Evolutionary conservation across 2,329 filamentous ascomycete genomes (phyloP).

Genomic region (Diaporthe helianthi): DNA sequence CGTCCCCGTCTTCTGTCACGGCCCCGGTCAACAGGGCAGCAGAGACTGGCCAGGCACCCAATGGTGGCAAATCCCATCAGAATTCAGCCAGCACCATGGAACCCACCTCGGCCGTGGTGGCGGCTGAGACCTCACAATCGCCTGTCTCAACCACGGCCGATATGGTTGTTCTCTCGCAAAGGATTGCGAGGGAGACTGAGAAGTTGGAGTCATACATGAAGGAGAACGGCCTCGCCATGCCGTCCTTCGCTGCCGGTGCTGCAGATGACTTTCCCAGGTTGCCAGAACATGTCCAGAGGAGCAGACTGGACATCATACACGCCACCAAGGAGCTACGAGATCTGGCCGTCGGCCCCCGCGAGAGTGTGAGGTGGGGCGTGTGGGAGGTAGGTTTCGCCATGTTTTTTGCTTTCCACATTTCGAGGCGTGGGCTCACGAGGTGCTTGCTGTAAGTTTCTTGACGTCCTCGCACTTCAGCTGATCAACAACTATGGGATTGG

Average conservation of each 20-base stretch:
- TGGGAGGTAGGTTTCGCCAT: constrained; percentile 58
- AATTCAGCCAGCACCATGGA: background rate
- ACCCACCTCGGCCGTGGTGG: background rate
- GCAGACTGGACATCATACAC: constrained; percentile 55
- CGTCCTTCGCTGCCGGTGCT: constrained; percentile 54
- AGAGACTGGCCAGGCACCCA: background rate
- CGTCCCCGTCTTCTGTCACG: constrained; percentile 35
- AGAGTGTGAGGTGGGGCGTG: constrained; percentile 58
- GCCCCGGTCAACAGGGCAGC: constrained; percentile 33
- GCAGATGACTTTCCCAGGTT: constrained; percentile 55
- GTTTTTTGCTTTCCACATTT: background rate
- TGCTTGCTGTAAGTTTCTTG: constrained; percentile 52
- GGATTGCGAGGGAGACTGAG: constrained; percentile 56
- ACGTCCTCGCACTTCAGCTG: constrained; percentile 57
- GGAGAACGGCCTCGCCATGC: constrained; percentile 49
- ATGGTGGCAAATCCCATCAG: background rate
- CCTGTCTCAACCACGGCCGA: constrained; percentile 42
- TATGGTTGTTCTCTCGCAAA: constrained; percentile 55
- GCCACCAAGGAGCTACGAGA: constrained; percentile 56
- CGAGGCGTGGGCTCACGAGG: background rate
- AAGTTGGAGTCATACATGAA: constrained; percentile 57
- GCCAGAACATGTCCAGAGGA: constrained; percentile 53
- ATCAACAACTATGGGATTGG: constrained; percentile 59
- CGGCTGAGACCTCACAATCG: constrained; percentile 25
- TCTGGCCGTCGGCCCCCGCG: constrained; percentile 57